These are phyloP conservation scores for Pseudogymnoascus sp. DNA, from an alignment of 2,329 filamentous ascomycete genomes.

Conservation along the genomic window DNA sequence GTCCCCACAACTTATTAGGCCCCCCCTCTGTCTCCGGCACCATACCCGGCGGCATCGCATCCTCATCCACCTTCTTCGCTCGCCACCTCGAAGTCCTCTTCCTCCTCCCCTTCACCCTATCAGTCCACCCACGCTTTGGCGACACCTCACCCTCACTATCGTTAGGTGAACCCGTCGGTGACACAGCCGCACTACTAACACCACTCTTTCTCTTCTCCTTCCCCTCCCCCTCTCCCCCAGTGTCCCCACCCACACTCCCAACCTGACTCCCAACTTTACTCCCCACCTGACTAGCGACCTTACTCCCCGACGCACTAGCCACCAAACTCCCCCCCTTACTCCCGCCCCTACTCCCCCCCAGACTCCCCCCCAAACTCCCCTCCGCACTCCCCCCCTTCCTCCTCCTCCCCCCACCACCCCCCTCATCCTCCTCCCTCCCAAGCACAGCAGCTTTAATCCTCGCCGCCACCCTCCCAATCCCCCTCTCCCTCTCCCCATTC, in stretches of 20 bases:
- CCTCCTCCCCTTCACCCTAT: neutral
- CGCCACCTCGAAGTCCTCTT: neutral
- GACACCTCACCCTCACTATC: neutral
- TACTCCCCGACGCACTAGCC: neutral
- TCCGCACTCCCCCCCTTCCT: neutral
- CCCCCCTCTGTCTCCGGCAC: neutral
- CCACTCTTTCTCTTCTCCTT: neutral
- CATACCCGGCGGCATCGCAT: neutral
- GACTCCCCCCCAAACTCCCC: neutral
- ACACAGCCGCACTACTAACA: neutral
- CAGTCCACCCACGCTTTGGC: neutral
- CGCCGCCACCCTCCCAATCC: neutral
- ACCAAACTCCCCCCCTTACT: neutral
- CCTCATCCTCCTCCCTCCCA: neutral
- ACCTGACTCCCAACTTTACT: neutral
- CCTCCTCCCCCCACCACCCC: neutral
- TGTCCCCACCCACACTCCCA: neutral
- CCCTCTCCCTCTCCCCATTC: neutral
- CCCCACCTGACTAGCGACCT: neutral
- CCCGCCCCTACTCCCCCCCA: neutral
- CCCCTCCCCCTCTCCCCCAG: neutral
- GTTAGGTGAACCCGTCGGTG: neutral
- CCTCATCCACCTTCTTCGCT: neutral
- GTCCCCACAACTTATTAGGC: neutral
- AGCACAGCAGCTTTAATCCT: neutral